Base-by-base conservation (phyloP, 352 stramenopile genomes). In the Globisporangium rhizosaccharum region DNA sequence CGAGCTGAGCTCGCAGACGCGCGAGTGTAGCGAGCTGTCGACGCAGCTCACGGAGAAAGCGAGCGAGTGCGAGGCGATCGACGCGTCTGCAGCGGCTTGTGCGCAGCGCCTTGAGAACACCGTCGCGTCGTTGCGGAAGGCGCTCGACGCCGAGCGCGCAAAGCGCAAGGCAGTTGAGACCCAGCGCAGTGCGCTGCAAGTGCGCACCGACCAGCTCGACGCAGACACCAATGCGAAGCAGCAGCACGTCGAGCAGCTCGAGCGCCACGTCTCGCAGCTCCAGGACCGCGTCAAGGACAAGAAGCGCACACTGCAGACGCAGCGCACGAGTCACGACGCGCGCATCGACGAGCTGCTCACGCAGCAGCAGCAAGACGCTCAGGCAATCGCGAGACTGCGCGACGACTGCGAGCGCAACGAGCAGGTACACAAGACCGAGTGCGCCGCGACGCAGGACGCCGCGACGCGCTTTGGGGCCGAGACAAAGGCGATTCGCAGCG, bases 151-250 rank as follows among this genome's bases (percentile, higher is more conserved):
- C 17, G 80, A 90, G 57, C 66, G 66, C 10, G 67, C 82, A 15
- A 82, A 82, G 56, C 73, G 75, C 52, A 80, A 80, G 58, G 74
- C 82, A 47, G 44, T 71, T 12, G 76, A 90, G 45, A 70, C 48
- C 12, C 53, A 62, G 14, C 59, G 68, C 7, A 67, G 67, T 20
- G 59, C 57, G 15, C 36, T 81, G n/a, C 66, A 87, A 51, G 59
- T 57, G 51, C 66, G 82, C 49, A 46, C 81, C 37, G 66, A 72
- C 39, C 52, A 58, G n/a, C 62, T 80, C 37, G 76, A 81, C 53
- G 18, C 30, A 7, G 57, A 71, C 12, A 62, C 63, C 6, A 54
- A 51, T 0, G 56, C 65, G 20, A 73, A 79, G 23, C 53, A 82
- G 37, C 68, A 72, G 0, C 70, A 75, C 18, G 59, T 79, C 4